Evolutionary conservation across 1,284 basidiomycete genomes (phyloP), one percentile per base, ranked within the genome.

Genomic region (Ustilago nuda): DNA sequence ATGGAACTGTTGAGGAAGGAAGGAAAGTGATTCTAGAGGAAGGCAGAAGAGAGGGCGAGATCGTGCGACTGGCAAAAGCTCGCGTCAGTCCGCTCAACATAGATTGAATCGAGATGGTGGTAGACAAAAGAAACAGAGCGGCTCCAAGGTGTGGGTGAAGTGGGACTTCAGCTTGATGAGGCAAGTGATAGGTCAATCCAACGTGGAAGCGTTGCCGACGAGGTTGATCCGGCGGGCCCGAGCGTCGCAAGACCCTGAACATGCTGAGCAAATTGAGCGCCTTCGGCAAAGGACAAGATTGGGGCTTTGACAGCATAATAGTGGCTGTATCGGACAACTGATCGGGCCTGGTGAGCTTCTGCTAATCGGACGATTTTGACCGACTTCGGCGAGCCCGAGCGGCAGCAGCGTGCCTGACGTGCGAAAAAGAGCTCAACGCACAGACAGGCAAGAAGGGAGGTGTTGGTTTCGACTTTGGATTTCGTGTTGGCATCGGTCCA

Each of bases 81-180:
- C 61, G 56, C 12, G 61, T 27, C 52, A 66, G 36, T 66, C 60
- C 19, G 30, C 56, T 60, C 56, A 72, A 63, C 69, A 72, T 72
- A 60, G 36, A 11, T 57, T 56, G 52, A 15, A 19, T 11, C 1
- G n/a, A 23, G 7, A 23, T 23, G 60, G 5, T 50, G 62, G 37
- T 65, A 54, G 54, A 17, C 30, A 36, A 30, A 11, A 11, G 3
- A 35, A 17, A 56, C 15, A 12, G 12, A 15, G 43, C 43, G 15
- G n/a, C 17, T 13, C 9, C 13, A 7, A 35, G 41, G 51, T 23
- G 11, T 33, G 30, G 23, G 23, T n/a, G 37, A 51, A 15, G n/a
- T 37, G n/a, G 48, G n/a, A 6, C 17, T 19, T 35, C 17, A 17
- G 19, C 15, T 45, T 48, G 61, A 63, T 56, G 32, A 56, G 61